Conservation (phyloP, 208 protist species). For the Trypanosoma boissoni region DNA sequence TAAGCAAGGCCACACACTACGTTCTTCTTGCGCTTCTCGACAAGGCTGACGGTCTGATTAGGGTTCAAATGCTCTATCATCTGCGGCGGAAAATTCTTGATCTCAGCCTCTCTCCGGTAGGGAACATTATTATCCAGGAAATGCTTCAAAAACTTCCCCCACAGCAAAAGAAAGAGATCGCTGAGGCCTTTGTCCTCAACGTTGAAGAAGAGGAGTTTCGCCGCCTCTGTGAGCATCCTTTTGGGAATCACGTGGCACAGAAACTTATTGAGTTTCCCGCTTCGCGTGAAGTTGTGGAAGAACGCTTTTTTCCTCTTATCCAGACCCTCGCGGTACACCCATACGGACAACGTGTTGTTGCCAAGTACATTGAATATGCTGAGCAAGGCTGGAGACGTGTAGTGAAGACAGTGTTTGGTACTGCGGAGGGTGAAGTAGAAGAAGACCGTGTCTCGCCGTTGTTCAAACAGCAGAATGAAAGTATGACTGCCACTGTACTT, state of each 20-base stretch:
- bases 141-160: conserved; percentile 73
- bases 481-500: conserved; percentile 65
- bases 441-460: conserved; percentile 32
- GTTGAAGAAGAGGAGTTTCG: conserved; percentile 71
- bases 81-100: conserved; percentile 77
- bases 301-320: conserved; percentile 42
- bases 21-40: conserved; percentile 71
- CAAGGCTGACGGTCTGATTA: conserved; percentile 69
- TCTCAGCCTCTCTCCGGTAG: conserved; percentile 60
- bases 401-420: conserved; percentile 31
- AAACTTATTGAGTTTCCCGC: conserved; percentile 73
- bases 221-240: conserved; percentile 71
- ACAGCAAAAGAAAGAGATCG: conserved; percentile 78
- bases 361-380: conserved; percentile 55
- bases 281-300: conserved; percentile 60
- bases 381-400: conserved; percentile 32
- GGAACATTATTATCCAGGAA: conserved; percentile 78
- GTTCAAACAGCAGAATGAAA: conserved; percentile 47
- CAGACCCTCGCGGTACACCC: conserved; percentile 38
- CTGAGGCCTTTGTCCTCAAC: conserved; percentile 80
- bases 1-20: conserved; percentile 79
- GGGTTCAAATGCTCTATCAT: conserved; percentile 81
- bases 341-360: conserved; percentile 79
- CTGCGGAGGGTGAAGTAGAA: conserved; percentile 8
- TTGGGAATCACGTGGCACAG: conserved; percentile 86